Base-by-base conservation (phyloP, 2,329 filamentous ascomycete genomes). In the Nigrograna mackinnonii region DNA sequence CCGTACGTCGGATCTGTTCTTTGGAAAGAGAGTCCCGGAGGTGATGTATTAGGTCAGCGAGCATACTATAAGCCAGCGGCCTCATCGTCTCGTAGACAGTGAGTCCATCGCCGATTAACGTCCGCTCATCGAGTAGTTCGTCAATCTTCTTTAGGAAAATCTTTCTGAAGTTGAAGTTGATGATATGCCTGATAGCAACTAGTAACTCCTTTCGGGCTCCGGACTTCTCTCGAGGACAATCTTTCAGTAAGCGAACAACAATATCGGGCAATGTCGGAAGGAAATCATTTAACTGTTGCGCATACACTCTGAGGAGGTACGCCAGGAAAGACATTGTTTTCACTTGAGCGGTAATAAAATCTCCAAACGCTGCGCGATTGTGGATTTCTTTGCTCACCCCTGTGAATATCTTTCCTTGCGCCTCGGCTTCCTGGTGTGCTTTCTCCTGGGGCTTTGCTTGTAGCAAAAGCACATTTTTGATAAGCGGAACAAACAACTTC, bases 251-350 rank as follows among this genome's bases (percentile, higher is more conserved):
- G 5, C 94, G 83, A 5, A 99, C 89, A 3, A 97, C 89, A 26
- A 97, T 92, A 22, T 87, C 85, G 0, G 94, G 94, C 13, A 99
- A 75, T 0, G 84, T 86, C 0, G 85, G 86, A 20, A 99, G 74
- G 57, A 99, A 97, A 56, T 99, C 94, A 9, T 84, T 83, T 7
- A 99, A 75, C 52, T 96, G 88, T 44, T 87, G 86, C 2, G 91
- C 85, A 67, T 96, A 95, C 35, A 95, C 87, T 32, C 94, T 79
- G 11, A 99, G 79, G 1, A 99, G 74, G 62, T 97, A 99, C 1
- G 95, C 95, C 54, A 99, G 69, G 60, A 99, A 99, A 60, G 91
- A 97, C 92, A 99, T 97, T 0, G 92, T 97, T 76, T 99, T 97
- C 13, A 99, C 94, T 67, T 99, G 95, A 1, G 92, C 91, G 0